A percentile compares a stretch with the other conserved stretches of the same genome.
Evolutionary conservation across 2,329 filamentous ascomycete species (phyloP).

Genomic region (Pezicula radicicola): DNA sequence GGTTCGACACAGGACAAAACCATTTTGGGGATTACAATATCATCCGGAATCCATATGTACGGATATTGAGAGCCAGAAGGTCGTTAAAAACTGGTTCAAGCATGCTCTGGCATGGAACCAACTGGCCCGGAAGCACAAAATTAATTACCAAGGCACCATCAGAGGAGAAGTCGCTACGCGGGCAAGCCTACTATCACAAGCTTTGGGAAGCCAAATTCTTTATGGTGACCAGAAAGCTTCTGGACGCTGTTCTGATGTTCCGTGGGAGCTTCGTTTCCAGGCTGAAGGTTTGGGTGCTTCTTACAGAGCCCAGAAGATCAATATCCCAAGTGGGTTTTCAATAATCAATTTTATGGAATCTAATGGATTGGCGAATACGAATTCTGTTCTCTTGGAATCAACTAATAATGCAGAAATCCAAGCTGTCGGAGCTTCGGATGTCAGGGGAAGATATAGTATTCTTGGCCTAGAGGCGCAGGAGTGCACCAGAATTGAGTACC

Average conservation of each 20-base stretch:
- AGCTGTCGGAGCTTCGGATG: conserved; percentile 40
- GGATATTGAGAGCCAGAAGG: conserved; percentile 45
- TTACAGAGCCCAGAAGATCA: conserved; percentile 40
- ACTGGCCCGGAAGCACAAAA: conserved; percentile 3
- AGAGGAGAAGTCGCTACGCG: conserved; percentile 19
- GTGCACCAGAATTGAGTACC: conserved; percentile 56
- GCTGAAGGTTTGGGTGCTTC: conserved; percentile 14
- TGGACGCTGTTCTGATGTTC: neutral
- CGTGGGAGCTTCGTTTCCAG: neutral
- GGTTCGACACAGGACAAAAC: conserved; percentile 52
- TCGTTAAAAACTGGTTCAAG: conserved; percentile 63
- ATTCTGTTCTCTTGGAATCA: conserved; percentile 58
- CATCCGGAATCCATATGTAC: conserved; percentile 72
- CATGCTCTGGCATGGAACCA: conserved; percentile 44
- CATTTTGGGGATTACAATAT: conserved; percentile 69
- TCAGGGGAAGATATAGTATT: conserved; percentile 67
- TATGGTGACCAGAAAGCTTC: neutral
- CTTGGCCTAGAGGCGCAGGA: conserved; percentile 62
- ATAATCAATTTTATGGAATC: conserved; percentile 52
- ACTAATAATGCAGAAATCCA: conserved; percentile 47
- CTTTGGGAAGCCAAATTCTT: neutral
- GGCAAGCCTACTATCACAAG: conserved; percentile 22
- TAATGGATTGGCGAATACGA: conserved; percentile 25
- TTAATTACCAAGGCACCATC: conserved; percentile 6
- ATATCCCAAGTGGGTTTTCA: conserved; percentile 42